phyloP scores from a whole-genome alignment of 441 rosid genomes.

The Euphorbia corollata region DNA sequence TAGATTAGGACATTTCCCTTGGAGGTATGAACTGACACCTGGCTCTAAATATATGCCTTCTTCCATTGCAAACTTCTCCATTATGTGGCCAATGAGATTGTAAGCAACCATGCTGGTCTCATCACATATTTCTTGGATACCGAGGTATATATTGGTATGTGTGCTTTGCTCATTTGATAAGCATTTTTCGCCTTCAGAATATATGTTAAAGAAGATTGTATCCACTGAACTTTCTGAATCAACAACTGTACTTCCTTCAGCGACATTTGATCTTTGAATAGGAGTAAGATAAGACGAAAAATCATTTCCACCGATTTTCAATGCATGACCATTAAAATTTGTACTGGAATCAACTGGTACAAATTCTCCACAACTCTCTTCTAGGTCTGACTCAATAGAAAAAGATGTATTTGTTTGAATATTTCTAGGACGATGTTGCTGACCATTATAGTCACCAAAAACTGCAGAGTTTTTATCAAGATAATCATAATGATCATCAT shows the following conservation, averaged over 20 bases:
- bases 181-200: slow-evolving; percentile 22
- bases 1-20: slow-evolving; percentile 32
- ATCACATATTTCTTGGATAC: slow-evolving; percentile 65
- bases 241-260: slow-evolving; percentile 22
- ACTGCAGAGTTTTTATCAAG: background rate
- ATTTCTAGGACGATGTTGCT: slow-evolving; percentile 20
- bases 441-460: slow-evolving; percentile 17
- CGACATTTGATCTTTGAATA: slow-evolving; percentile 12
- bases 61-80: slow-evolving; percentile 46
- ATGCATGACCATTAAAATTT: slow-evolving; percentile 15
- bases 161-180: slow-evolving; percentile 23
- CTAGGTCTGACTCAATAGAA: slow-evolving; percentile 30
- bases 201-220: slow-evolving; percentile 21
- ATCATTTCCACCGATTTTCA: slow-evolving; percentile 14
- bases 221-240: slow-evolving; percentile 22
- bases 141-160: slow-evolving; percentile 43
- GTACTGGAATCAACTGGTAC: slow-evolving; percentile 20
- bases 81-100: slow-evolving; percentile 50
- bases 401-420: slow-evolving; percentile 19
- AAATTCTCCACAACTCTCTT: slow-evolving; percentile 60
- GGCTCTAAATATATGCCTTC: slow-evolving; percentile 37
- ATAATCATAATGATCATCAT: slow-evolving; percentile 21
- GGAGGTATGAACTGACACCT: slow-evolving; percentile 40
- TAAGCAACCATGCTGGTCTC: slow-evolving; percentile 61
- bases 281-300: slow-evolving; percentile 3